Base-by-base conservation (phyloP, 495 filamentous ascomycete species). In the Penicillium canariense region DNA sequence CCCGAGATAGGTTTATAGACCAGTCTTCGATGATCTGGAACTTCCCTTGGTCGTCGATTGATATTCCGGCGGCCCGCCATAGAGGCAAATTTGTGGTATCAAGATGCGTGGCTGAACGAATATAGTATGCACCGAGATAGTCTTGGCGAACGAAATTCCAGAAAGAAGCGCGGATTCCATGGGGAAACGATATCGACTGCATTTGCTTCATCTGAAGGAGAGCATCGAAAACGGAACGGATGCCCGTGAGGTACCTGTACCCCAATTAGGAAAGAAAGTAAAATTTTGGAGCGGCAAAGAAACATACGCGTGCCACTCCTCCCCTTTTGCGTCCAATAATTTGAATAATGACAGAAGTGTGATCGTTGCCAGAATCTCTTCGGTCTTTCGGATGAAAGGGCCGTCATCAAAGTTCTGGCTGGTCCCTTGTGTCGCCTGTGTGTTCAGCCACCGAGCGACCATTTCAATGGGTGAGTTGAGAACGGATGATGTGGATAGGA, bases 121-220 rank as follows among this genome's bases (percentile, higher is more conserved):
- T 73, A 20, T 69, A 66, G 30, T 76, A 77, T 1, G 71, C 71
- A 8, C 66, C 66, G 4, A 72, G 54, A 47, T 73, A 74, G 44
- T 77, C 74, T 44, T 69, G 63, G 3, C 72, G 68, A 22, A 68
- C 68, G 44, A 77, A 63, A 40, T 72, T 72, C 72, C 74, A 77
- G 46, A 77, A 76, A 0, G 64, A 68, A 10, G 73, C 70, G 10
- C 60, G 60, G 1, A 67, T 48, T 5, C 71, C 74, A 25, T 70
- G 68, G 12, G 67, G 59, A 30, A 76, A 71, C 4, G 18, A 15
- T 4, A 54, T 17, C 7, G 57, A 39, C 6, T 45, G 17, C 15
- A 18, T 28, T 17, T 46, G 20, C 34, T 63, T 26, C 34, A 62
- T 7, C 25, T 48, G 23, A 5, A 68, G 30, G n/a, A 76, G 52